These are phyloP conservation scores for Triticum timopheevii DNA, from an alignment of 176 grass and related monocot genomes.

Conservation along the genomic window DNA sequence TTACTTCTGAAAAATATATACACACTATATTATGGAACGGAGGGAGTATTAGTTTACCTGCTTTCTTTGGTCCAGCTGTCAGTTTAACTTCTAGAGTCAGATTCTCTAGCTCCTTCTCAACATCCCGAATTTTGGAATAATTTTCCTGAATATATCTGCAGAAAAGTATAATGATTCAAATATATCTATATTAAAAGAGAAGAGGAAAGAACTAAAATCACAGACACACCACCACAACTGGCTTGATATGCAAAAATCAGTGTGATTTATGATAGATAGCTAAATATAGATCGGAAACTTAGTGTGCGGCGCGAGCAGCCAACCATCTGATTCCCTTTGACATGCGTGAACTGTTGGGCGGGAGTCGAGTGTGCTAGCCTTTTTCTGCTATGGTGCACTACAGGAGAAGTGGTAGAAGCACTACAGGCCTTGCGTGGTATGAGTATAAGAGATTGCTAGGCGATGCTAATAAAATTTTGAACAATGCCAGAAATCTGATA, in stretches of 20 bases:
- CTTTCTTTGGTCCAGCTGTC: slow-evolving; percentile 97
- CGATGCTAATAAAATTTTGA: too few species aligned
- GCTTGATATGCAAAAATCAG: neutral
- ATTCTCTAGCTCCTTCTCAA: slow-evolving; percentile 85
- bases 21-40: too few species aligned
- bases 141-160: slow-evolving; percentile 94
- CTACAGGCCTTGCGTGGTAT: too few species aligned
- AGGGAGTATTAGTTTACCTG: slow-evolving; percentile 42
- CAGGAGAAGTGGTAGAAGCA: too few species aligned
- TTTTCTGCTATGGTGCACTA: too few species aligned
- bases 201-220: slow-evolving; percentile 7
- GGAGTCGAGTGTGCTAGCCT: too few species aligned
- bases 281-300: neutral
- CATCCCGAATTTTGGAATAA: slow-evolving; percentile 95
- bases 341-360: too few species aligned
- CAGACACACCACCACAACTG: neutral
- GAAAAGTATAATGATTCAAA: neutral
- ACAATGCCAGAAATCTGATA: too few species aligned
- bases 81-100: slow-evolving; percentile 89
- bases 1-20: too few species aligned
- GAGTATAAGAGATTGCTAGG: too few species aligned
- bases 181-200: neutral
- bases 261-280: neutral
- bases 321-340: too few species aligned
- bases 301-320: too few species aligned